Conservation (phyloP, 805 yeast species). For the Blastobotrys mokoenaii region DNA sequence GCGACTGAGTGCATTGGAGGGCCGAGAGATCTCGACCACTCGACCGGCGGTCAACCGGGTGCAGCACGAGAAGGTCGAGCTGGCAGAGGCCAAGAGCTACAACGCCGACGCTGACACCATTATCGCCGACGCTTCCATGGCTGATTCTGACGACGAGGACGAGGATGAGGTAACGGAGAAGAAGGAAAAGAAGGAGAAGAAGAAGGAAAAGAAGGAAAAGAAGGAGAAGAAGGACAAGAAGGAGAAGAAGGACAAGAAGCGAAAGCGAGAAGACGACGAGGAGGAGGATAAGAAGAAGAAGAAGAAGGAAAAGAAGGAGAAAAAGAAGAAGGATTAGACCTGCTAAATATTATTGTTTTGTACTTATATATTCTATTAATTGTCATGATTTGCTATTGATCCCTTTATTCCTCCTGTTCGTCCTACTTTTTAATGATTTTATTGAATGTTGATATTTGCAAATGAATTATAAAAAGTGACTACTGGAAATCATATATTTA, state of each 20-base stretch:
- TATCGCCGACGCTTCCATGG: slow-evolving; percentile 67
- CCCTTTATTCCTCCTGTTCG: neutral
- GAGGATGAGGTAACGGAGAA: slow-evolving; percentile 19
- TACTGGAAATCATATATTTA: neutral
- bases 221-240: slow-evolving; percentile 25
- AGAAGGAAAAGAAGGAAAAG: slow-evolving; percentile 32
- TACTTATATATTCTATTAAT: no score
- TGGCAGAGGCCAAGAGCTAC: slow-evolving; percentile 78
- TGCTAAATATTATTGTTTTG: slow-evolving; percentile 18
- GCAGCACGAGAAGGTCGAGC: slow-evolving; percentile 77
- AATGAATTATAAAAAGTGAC: slow-evolving; percentile 1
- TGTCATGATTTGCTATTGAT: no score
- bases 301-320: slow-evolving; percentile 35
- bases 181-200: slow-evolving; percentile 60
- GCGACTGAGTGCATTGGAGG: slow-evolving; percentile 90
- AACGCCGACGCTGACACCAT: slow-evolving; percentile 92
- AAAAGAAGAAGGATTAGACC: no score
- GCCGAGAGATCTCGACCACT: slow-evolving; percentile 89
- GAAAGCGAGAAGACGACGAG: slow-evolving; percentile 22
- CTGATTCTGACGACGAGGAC: slow-evolving; percentile 54
- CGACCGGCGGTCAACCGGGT: slow-evolving; percentile 59
- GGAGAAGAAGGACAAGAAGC: slow-evolving; percentile 27
- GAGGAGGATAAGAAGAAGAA: slow-evolving; percentile 17
- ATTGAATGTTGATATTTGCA: neutral
- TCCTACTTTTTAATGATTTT: neutral